These are phyloP conservation scores for Solanum chilense DNA, from an alignment of 257 asterid species.

Conservation along the genomic window DNA sequence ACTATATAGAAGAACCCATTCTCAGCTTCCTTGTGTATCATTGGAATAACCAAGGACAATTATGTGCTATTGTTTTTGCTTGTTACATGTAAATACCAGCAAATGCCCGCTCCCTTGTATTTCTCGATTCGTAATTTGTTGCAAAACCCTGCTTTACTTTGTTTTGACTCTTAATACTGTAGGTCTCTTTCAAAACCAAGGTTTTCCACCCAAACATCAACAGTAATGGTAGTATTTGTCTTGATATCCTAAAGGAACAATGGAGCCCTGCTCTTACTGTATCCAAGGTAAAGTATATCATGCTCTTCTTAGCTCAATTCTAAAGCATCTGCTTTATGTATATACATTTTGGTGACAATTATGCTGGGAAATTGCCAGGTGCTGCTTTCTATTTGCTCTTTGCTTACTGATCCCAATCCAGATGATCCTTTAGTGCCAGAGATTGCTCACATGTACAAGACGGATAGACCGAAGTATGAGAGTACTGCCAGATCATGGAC, in stretches of 20 bases:
- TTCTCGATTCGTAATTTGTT: neutral
- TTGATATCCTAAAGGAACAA: conserved; percentile 41
- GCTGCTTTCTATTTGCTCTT: conserved; percentile 64
- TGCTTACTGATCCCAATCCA: conserved; percentile 81
- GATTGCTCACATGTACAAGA: conserved; percentile 75
- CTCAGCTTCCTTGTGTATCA: neutral
- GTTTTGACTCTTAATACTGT: neutral
- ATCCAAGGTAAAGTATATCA: conserved; percentile 20
- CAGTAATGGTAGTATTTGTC: conserved; percentile 40
- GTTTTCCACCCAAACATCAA: conserved; percentile 41
- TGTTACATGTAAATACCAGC: neutral
- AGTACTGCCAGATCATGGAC: conserved; percentile 76
- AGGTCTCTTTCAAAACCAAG: conserved; percentile 40
- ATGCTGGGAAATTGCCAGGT: conserved; percentile 30
- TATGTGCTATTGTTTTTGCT: neutral
- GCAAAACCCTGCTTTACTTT: neutral
- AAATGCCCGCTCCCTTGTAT: neutral
- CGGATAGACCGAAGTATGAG: conserved; percentile 57
- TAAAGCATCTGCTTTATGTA: neutral
- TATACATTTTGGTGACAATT: neutral
- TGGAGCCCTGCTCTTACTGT: conserved; percentile 47
- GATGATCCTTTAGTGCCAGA: conserved; percentile 86
- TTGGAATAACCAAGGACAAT: neutral
- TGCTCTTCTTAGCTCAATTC: neutral
- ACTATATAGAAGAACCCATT: neutral